Base-by-base conservation (phyloP, 106 monocot genomes). In the Apostasia shenzhenica region DNA sequence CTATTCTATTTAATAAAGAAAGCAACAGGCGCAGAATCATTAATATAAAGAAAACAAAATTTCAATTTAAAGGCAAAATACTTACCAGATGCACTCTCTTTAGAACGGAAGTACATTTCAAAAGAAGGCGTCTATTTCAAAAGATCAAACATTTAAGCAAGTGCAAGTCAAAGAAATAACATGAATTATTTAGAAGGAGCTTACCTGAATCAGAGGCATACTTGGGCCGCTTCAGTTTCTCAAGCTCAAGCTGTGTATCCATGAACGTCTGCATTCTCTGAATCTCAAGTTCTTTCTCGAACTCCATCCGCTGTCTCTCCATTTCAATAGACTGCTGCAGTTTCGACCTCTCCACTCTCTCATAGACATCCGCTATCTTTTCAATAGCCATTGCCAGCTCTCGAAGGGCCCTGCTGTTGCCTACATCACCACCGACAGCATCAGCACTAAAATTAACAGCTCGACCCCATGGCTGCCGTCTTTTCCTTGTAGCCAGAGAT, bases 241-340 rank as follows among this genome's bases (percentile, higher is more conserved):
- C 78, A 1, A 83, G 62, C 61, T 81, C 70, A 44, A 85, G 69
- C 54, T 72, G 77, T 4, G 65, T 64, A 45, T 85, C 85, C 75
- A 76, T 73, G 54, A 85, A 75, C 75, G 81, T 69, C 68, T 79
- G 72, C 85, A 85, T 85, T 69, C 85, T 57, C 66, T 81, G 75
- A 57, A 81, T 72, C 68, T 85, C 85, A 8, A 85, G 45, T 3
- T 78, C 81, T 72, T 81, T 85, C 1, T 70, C 78, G 45, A 81
- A 76, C 65, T 85, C 81, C 78, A 81, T 85, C 75, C 81, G 65
- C 61, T 81, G 74, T 69, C 61, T 78, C 69, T 85, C 85, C 68
- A 85, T 14, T 68, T 85, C 78, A 43, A 81, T 55, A 69, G 79
- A 67, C 78, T 85, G 85, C 72, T 75, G 70, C 74, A 75, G 81